A percentile compares a stretch with the other conserved stretches of the same genome.
Evolutionary conservation across 192 early-diverging fungal genomes (phyloP).

Genomic region (Borealophlyctis nickersoniae): DNA sequence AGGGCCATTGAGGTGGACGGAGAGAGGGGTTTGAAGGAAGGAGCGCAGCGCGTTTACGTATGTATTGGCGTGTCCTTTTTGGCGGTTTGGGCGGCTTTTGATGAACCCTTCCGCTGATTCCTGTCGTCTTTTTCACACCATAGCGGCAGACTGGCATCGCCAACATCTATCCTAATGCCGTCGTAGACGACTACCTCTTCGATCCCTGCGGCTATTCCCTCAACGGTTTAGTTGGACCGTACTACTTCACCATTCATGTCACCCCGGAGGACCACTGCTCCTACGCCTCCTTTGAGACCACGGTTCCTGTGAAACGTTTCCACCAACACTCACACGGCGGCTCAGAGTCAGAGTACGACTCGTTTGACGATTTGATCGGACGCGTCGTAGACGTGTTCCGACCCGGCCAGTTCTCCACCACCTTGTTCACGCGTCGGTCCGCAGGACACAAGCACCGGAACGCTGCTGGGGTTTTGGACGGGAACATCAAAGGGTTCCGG

Average conservation of each 20-base stretch:
- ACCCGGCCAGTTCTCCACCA: conserved; percentile 73
- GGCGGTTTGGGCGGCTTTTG: too few relatives aligned
- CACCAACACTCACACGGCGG: conserved; percentile 28
- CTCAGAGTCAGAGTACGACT: conserved; percentile 44
- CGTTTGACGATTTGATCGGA: conserved; percentile 65
- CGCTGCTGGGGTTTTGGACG: conserved; percentile 34
- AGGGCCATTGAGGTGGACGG: conserved; percentile 48
- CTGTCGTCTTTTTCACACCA: not conserved
- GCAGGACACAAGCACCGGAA: conserved; percentile 27
- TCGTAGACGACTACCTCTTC: conserved; percentile 87
- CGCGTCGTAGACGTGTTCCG: conserved; percentile 82
- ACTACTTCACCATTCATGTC: conserved; percentile 95
- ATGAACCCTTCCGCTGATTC: not conserved
- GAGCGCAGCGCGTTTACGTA: conserved; percentile 37
- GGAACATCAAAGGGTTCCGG: conserved; percentile 35
- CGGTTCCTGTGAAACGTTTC: conserved; percentile 66
- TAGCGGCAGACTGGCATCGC: conserved; percentile 73
- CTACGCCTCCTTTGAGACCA: conserved; percentile 98
- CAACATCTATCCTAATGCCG: conserved; percentile 74
- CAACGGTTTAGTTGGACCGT: conserved; percentile 82
- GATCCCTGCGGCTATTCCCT: conserved; percentile 96
- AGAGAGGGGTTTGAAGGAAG: conserved; percentile 26
- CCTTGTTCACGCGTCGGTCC: conserved; percentile 63
- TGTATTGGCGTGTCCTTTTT: too few relatives aligned
- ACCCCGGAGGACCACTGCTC: conserved; percentile 98